Conservation (phyloP, 495 filamentous ascomycete genomes). For the Lepidopterella palustris region DNA sequence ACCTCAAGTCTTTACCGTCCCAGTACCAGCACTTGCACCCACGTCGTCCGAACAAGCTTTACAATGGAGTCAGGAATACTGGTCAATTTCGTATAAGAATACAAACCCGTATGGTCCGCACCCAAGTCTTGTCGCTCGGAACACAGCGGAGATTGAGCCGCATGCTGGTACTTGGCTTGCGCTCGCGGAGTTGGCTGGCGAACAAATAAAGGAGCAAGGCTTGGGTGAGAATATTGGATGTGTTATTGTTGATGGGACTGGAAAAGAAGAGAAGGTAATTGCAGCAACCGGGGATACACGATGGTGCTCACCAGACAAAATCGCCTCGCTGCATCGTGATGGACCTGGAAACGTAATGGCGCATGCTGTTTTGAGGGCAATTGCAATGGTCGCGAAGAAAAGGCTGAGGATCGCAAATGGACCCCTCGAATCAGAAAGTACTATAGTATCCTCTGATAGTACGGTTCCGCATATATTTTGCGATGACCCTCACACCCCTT, state of each 20-base stretch:
- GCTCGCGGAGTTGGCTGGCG: constrained; percentile 59
- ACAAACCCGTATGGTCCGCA: constrained; percentile 72
- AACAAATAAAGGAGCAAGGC: constrained; percentile 47
- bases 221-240: constrained; percentile 68
- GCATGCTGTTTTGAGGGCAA: constrained; percentile 79
- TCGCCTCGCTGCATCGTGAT: constrained; percentile 27
- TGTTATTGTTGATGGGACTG: constrained; percentile 62
- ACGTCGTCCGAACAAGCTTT: constrained; percentile 68
- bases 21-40: constrained; percentile 69
- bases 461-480: constrained; percentile 37
- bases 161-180: constrained; percentile 57
- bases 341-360: constrained; percentile 62
- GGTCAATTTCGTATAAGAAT: constrained; percentile 84
- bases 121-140: constrained; percentile 50
- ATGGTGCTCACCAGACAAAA: constrained; percentile 36
- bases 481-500: constrained; percentile 35
- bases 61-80: constrained; percentile 68
- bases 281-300: constrained; percentile 74
- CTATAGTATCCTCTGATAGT: neutral
- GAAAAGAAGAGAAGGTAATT: constrained; percentile 44
- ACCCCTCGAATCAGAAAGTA: neutral
- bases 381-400: constrained; percentile 77
- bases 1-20: constrained; percentile 46
- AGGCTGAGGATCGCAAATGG: constrained; percentile 31
- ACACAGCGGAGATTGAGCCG: constrained; percentile 51